Conservation (phyloP, 169 alveolate species). For the Plasmodium sp. region DNA sequence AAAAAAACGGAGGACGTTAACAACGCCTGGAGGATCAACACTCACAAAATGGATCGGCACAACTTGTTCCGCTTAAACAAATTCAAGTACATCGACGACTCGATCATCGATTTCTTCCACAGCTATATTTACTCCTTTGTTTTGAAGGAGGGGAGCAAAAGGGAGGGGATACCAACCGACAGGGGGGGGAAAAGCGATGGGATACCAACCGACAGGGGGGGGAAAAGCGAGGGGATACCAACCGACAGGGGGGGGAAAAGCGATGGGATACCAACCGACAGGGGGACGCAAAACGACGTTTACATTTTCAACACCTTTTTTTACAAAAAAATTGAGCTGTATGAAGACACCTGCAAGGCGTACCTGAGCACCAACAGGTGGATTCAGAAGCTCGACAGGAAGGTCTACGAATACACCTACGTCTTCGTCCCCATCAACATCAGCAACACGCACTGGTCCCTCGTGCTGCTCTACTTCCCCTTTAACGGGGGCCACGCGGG, state of each 20-base stretch:
- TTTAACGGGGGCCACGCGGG: background rate
- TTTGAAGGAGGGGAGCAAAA: background rate
- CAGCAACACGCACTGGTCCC: constrained; percentile 78
- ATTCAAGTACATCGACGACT: constrained; percentile 76
- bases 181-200: too few relatives aligned
- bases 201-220: too few relatives aligned
- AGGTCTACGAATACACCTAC: constrained; percentile 68
- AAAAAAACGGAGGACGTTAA: constrained; percentile 27
- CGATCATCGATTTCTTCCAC: constrained; percentile 77
- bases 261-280: background rate
- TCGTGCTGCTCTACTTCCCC: constrained; percentile 76
- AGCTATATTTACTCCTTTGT: constrained; percentile 70
- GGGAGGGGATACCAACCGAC: too few relatives aligned
- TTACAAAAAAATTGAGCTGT: constrained; percentile 75
- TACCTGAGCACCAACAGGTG: constrained; percentile 77
- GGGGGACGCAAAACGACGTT: constrained; percentile 43
- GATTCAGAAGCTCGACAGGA: constrained; percentile 76
- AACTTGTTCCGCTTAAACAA: constrained; percentile 54
- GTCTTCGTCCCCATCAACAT: constrained; percentile 78
- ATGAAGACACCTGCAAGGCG: constrained; percentile 77
- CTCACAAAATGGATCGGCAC: constrained; percentile 69
- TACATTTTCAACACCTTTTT: constrained; percentile 77
- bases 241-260: background rate
- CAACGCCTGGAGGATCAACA: constrained; percentile 74
- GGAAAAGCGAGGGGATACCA: too few relatives aligned